Evolutionary conservation across 1,284 basidiomycete genomes (phyloP), one percentile per base, ranked within the genome.

Genomic region (Bondarzewia mesenterica): DNA sequence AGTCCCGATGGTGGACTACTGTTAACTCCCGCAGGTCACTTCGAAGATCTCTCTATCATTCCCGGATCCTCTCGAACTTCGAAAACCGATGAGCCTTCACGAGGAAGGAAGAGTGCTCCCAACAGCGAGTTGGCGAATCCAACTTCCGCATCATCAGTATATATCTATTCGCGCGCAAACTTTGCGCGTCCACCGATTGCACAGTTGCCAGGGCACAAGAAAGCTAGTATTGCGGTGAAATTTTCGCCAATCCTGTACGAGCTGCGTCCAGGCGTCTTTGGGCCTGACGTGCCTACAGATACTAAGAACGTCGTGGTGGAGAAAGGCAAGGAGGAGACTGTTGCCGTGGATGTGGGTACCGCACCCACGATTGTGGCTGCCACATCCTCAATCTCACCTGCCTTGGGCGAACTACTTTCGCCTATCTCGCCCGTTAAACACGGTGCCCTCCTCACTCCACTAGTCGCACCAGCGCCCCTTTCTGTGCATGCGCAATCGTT

Each of bases 191-290:
- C 89, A 0, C 95, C 96, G 0, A 84, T 99, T 49, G 95, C 93
- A 2, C 92, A 94, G 60, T 73, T 99, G 3, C 94, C 96, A 0
- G 96, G 96, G 0, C 92, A 98, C 70, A 93, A 93, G 70, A 95
- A 95, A 53, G 86, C 93, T 0, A 93, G 89, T 56, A 84, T 98
- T 2, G 94, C 90, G 0, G 92, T 99, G 42, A 77, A 85, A 44
- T 99, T 99, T 69, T 95, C 89, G 29, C 95, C 95, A 0, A 78
- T 98, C 25, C 68, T 99, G 29, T 98, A 95, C 61, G 90, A 95
- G 58, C 72, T 98, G 25, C 76, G 94, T 18, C 68, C 74, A 3
- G 73, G 72, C 29, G 77, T 85, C 1, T 63, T 70, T 43, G 69
- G 71, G n/a, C 59, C 63, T 5, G 66, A 68, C 36, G 49, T 57